These are phyloP conservation scores for Hanseniaspora hatyaiensis DNA, from an alignment of 805 yeast genomes.

Conservation along the genomic window DNA sequence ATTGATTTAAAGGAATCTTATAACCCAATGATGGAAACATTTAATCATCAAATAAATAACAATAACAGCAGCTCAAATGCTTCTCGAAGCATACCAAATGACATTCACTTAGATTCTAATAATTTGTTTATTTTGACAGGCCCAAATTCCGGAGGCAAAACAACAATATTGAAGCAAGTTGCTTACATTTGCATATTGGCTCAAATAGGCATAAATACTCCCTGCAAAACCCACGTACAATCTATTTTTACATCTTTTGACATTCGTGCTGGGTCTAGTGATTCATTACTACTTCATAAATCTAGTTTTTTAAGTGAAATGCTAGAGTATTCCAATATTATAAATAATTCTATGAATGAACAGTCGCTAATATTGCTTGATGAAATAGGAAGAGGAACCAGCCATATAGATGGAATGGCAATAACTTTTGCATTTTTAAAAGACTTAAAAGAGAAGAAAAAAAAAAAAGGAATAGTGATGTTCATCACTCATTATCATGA, in stretches of 20 bases:
- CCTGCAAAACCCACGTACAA: conserved; percentile 48
- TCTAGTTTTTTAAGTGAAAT: conserved; percentile 92
- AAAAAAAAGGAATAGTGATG: conserved; percentile 43
- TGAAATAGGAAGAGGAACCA: conserved; percentile 91
- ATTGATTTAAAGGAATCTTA: conserved; percentile 47
- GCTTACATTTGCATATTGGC: conserved; percentile 62
- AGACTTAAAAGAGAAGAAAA: conserved; percentile 36
- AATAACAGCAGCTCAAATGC: background rate
- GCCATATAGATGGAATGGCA: conserved; percentile 68
- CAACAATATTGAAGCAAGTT: conserved; percentile 61
- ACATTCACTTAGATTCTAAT: conserved; percentile 39
- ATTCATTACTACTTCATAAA: conserved; percentile 59
- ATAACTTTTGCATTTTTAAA: conserved; percentile 64
- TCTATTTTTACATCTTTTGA: conserved; percentile 54
- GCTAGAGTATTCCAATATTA: conserved; percentile 83
- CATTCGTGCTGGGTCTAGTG: conserved; percentile 73
- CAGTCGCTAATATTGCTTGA: conserved; percentile 73
- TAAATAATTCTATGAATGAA: conserved; percentile 63
- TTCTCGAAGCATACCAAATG: conserved; percentile 55
- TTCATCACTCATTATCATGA: conserved; percentile 81
- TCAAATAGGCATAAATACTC: conserved; percentile 67
- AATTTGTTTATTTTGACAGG: conserved; percentile 64
- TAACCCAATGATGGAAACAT: conserved; percentile 50
- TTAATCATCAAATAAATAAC: background rate
- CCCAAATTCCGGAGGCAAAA: conserved; percentile 83